A percentile compares a stretch with the other conserved stretches of the same genome.
These are phyloP conservation scores for Candida ipomoeae DNA, from an alignment of 805 yeast species.

Conservation along the genomic window DNA sequence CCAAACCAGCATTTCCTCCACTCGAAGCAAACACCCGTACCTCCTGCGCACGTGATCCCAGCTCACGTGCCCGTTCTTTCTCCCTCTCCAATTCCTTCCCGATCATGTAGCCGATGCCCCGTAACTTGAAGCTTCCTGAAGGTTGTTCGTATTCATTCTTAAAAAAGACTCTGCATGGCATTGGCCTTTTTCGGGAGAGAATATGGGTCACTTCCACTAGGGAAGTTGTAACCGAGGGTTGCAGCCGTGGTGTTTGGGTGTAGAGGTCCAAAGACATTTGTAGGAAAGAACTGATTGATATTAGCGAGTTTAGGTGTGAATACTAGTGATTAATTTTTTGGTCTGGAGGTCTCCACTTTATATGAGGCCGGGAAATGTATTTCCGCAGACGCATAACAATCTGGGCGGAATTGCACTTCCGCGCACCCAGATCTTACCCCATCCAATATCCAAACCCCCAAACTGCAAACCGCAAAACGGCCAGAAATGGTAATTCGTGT, in stretches of 20 bases:
- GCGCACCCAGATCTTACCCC: background rate
- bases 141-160: conserved; percentile 54
- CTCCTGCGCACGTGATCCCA: conserved; percentile 11
- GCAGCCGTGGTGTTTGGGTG: background rate
- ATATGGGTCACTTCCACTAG: conserved; percentile 34
- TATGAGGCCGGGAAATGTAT: background rate
- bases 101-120: conserved; percentile 52
- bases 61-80: background rate
- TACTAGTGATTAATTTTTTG: too few relatives aligned
- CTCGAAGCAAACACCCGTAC: conserved; percentile 48
- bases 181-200: conserved; percentile 5
- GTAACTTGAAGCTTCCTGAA: conserved; percentile 52
- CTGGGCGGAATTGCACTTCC: background rate
- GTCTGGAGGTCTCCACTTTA: background rate
- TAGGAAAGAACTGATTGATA: background rate
- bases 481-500: too few relatives aligned
- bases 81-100: conserved; percentile 8
- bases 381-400: background rate
- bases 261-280: background rate
- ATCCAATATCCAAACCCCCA: too few relatives aligned
- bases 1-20: conserved; percentile 56
- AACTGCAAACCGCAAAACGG: too few relatives aligned
- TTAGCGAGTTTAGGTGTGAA: background rate
- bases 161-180: conserved; percentile 39
- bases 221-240: conserved; percentile 33